Conservation (phyloP, 2,329 filamentous ascomycete species). For the Davidsoniella neocaledoniae region DNA sequence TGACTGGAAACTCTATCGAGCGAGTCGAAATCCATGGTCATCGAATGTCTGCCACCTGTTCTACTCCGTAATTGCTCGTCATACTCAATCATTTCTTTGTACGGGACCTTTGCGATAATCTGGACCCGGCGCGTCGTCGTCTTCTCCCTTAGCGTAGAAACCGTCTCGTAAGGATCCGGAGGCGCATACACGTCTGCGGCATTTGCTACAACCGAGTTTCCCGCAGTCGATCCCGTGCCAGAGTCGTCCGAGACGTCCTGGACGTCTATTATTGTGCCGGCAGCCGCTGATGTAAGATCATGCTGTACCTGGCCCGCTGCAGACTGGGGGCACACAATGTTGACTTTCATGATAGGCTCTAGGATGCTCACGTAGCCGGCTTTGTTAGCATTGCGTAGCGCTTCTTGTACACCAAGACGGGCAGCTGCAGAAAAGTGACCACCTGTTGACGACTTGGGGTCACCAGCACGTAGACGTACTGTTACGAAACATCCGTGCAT, state of each 20-base stretch:
- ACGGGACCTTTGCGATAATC: constrained; percentile 72
- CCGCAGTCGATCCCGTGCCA: constrained; percentile 13
- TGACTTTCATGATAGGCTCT: constrained; percentile 85
- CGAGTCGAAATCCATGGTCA: constrained; percentile 41
- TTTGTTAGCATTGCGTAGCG: constrained; percentile 43
- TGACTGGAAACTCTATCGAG: constrained; percentile 38
- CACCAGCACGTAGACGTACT: constrained; percentile 38
- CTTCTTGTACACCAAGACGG: constrained; percentile 46
- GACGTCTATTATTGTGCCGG: constrained; percentile 58
- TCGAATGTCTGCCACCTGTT: constrained; percentile 59
- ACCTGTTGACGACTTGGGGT: constrained; percentile 49
- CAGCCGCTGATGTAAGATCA: constrained; percentile 55
- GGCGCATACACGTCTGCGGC: constrained; percentile 75
- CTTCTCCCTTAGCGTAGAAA: constrained; percentile 38
- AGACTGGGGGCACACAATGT: constrained; percentile 70
- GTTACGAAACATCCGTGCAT: constrained; percentile 59
- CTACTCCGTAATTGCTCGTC: constrained; percentile 74
- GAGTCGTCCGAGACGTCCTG: constrained; percentile 28
- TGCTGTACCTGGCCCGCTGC: constrained; percentile 70
- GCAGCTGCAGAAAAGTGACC: constrained; percentile 49
- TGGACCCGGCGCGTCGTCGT: constrained; percentile 35
- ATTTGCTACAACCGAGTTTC: constrained; percentile 16
- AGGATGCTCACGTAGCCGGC: constrained; percentile 48
- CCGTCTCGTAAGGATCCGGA: constrained; percentile 58
- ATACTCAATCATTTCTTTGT: constrained; percentile 96